Evolutionary conservation across 1,284 basidiomycete genomes (phyloP).

Genomic region (Albatrellus sp.): DNA sequence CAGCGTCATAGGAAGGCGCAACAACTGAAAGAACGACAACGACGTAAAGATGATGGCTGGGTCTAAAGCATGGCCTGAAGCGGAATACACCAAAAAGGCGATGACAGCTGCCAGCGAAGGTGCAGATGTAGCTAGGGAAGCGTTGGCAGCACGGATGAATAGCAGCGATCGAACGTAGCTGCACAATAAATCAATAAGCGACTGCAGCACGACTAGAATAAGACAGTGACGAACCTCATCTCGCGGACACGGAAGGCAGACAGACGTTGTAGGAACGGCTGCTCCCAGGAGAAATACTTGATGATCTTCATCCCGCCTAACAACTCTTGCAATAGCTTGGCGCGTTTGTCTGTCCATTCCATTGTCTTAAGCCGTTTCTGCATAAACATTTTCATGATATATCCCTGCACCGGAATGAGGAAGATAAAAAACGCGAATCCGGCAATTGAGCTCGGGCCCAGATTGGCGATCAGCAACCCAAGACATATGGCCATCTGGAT

Average conservation of each 20-base stretch:
- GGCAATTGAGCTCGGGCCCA: constrained; percentile 74
- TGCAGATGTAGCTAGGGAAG: constrained; percentile 55
- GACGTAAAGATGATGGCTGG: constrained; percentile 72
- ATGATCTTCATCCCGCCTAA: constrained; percentile 81
- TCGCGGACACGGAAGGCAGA: constrained; percentile 64
- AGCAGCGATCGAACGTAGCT: constrained; percentile 69
- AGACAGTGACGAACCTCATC: constrained; percentile 34
- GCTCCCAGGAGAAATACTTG: constrained; percentile 81
- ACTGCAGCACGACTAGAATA: background rate
- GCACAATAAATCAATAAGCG: background rate
- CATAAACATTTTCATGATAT: constrained; percentile 70
- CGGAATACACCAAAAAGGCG: constrained; percentile 75
- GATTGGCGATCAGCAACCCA: constrained; percentile 52
- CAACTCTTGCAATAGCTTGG: constrained; percentile 74
- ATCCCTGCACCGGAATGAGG: constrained; percentile 50
- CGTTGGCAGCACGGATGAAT: constrained; percentile 61
- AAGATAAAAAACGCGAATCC: constrained; percentile 76
- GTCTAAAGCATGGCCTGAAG: constrained; percentile 55
- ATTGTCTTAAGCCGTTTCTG: constrained; percentile 64
- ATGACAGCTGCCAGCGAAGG: constrained; percentile 78
- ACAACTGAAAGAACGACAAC: constrained; percentile 70
- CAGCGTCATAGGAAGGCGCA: constrained; percentile 68
- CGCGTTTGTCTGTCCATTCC: constrained; percentile 85
- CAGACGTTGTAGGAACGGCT: constrained; percentile 63
- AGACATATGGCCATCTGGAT: constrained; percentile 65